A percentile compares a stretch with the other conserved stretches of the same genome.
These are phyloP conservation scores for Epichloe gansuensis DNA, from an alignment of 2,329 filamentous ascomycete genomes.

Conservation along the genomic window DNA sequence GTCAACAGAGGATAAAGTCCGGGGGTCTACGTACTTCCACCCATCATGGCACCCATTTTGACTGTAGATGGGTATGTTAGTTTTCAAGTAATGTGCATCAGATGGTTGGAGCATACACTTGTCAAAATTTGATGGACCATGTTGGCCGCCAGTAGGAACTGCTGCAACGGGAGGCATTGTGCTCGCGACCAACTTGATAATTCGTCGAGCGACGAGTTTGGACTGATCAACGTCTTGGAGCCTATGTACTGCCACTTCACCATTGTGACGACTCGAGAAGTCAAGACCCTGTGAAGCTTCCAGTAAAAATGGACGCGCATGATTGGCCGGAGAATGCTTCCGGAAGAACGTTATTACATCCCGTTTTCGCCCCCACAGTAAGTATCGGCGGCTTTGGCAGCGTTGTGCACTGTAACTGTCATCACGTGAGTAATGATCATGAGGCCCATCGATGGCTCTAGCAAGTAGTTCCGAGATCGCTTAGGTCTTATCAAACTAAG, in stretches of 20 bases:
- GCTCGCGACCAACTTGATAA: background rate
- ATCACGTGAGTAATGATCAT: conserved; percentile 25
- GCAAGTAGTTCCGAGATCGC: background rate
- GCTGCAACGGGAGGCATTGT: conserved; percentile 30
- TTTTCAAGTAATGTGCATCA: background rate
- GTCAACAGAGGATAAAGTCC: background rate
- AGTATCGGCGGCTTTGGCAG: background rate
- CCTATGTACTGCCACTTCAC: background rate
- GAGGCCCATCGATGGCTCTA: conserved; percentile 14
- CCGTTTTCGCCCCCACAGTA: conserved; percentile 19
- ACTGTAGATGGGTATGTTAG: conserved; percentile 14
- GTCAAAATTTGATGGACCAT: conserved; percentile 40
- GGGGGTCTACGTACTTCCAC: conserved; percentile 63
- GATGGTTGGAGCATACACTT: conserved; percentile 31
- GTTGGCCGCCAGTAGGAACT: conserved; percentile 25
- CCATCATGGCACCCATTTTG: conserved; percentile 99
- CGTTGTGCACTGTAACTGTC: conserved; percentile 14
- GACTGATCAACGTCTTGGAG: background rate
- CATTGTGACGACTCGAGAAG: background rate
- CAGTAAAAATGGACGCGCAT: background rate
- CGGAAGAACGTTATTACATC: conserved; percentile 19
- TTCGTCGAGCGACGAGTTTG: background rate
- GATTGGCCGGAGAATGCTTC: conserved; percentile 14
- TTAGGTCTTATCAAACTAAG: background rate
- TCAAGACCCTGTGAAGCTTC: background rate